These are phyloP conservation scores for Clausena lansium DNA, from an alignment of 345 rosid genomes.

Conservation along the genomic window DNA sequence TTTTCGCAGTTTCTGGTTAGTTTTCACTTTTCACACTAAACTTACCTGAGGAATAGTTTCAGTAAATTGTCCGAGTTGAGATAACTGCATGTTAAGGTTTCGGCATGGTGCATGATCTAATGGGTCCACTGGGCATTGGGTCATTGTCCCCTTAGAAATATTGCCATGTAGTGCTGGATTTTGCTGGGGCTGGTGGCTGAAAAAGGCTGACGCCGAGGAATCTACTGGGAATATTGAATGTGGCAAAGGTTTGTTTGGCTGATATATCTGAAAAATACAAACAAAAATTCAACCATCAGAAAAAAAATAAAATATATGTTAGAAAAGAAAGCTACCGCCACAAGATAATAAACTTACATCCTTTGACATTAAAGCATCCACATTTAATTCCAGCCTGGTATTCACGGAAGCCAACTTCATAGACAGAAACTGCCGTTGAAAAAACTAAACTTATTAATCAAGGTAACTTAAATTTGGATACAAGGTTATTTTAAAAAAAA, in stretches of 20 bases:
- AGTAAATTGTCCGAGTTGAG: constrained; percentile 42
- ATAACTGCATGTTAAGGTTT: constrained; percentile 45
- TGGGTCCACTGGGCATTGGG: constrained; percentile 42
- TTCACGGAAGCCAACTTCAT: constrained; percentile 92
- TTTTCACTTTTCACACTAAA: neutral
- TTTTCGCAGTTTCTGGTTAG: neutral
- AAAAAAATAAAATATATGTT: neutral
- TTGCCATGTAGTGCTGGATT: constrained; percentile 34
- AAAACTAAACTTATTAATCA: constrained; percentile 5
- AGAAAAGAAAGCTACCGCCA: neutral
- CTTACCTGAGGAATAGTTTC: constrained; percentile 50
- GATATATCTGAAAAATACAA: constrained; percentile 41
- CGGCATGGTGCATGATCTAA: constrained; percentile 31
- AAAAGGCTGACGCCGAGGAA: constrained; percentile 55
- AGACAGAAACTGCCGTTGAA: constrained; percentile 69
- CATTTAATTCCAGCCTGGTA: constrained; percentile 67
- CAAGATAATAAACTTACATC: constrained; percentile 51
- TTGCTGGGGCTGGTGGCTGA: constrained; percentile 43
- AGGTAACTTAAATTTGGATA: neutral
- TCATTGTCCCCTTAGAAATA: constrained; percentile 35
- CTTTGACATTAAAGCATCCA: constrained; percentile 56
- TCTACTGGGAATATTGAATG: constrained; percentile 50
- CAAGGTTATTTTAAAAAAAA: neutral
- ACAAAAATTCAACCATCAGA: neutral
- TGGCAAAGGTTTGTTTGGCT: constrained; percentile 44